Conservation (phyloP, 2,329 filamentous ascomycete species). For the Juglanconis sp. region DNA sequence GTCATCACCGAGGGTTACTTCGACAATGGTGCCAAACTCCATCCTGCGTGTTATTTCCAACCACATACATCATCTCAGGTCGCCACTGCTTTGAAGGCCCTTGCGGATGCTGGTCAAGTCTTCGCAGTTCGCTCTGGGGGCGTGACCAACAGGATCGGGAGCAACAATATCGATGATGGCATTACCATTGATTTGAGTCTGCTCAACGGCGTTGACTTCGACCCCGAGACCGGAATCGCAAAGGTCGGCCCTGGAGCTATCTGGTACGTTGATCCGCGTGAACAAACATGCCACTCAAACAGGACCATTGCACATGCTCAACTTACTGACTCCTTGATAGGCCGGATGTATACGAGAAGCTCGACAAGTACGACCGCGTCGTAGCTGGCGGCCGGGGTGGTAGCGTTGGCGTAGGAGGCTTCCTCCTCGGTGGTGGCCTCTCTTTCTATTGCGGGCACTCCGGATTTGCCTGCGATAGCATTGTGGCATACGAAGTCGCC, state of each 20-base stretch:
- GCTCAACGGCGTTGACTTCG: slow-evolving; percentile 29
- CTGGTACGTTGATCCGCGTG: slow-evolving; percentile 33
- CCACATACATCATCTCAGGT: slow-evolving; percentile 32
- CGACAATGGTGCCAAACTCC: slow-evolving; percentile 13
- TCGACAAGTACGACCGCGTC: slow-evolving; percentile 27
- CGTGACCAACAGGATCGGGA: slow-evolving; percentile 30
- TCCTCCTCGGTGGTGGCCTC: slow-evolving; percentile 27
- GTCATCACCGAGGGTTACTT: not conserved
- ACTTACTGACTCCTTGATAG: not conserved
- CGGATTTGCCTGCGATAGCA: slow-evolving; percentile 40
- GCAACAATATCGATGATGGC: slow-evolving; percentile 35
- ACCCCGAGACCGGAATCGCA: slow-evolving; percentile 27
- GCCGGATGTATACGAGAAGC: slow-evolving; percentile 31
- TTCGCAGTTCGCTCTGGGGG: slow-evolving; percentile 40
- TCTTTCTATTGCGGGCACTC: slow-evolving; percentile 25
- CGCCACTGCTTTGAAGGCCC: slow-evolving; percentile 31
- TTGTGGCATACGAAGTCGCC: slow-evolving; percentile 37
- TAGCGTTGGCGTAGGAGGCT: slow-evolving; percentile 27
- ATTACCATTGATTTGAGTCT: slow-evolving; percentile 35
- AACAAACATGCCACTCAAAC: not conserved
- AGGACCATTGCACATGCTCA: not conserved
- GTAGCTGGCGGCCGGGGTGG: slow-evolving; percentile 25
- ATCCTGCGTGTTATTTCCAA: slow-evolving; percentile 19
- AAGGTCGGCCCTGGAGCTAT: slow-evolving; percentile 33
- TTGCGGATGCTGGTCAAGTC: slow-evolving; percentile 28